A percentile compares a stretch with the other conserved stretches of the same genome.
Conservation (phyloP, 345 rosid genomes). For the Tarenaya hassleriana region DNA sequence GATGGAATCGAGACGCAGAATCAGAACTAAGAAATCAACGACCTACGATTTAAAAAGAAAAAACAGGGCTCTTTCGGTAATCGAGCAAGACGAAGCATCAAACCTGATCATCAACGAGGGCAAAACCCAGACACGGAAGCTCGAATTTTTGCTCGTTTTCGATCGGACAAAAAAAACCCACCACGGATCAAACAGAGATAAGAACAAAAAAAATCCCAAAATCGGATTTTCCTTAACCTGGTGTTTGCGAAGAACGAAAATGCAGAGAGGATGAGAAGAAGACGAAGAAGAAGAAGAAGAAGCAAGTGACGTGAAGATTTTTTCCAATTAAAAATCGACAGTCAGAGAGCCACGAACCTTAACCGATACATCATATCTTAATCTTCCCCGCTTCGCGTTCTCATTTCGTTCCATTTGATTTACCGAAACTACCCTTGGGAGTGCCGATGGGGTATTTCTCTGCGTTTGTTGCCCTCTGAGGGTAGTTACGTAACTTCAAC, state of each 20-base stretch:
- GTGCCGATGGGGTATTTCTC: not conserved
- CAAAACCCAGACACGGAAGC: constrained; percentile 12
- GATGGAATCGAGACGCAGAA: constrained; percentile 1
- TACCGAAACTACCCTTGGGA: constrained; percentile 15
- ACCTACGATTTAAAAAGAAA: not conserved
- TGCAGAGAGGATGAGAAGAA: constrained; percentile 1
- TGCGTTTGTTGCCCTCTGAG: not conserved
- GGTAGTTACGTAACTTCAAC: constrained; percentile 8
- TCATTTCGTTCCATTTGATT: constrained; percentile 7
- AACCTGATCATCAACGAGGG: constrained; percentile 15
- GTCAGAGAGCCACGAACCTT: constrained; percentile 18
- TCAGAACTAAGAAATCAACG: not conserved
- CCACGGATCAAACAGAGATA: constrained; percentile 10
- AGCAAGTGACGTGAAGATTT: not conserved
- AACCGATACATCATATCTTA: constrained; percentile 18
- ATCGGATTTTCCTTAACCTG: not conserved
- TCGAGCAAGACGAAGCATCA: not conserved
- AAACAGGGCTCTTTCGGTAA: not conserved
- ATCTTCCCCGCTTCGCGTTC: constrained; percentile 20
- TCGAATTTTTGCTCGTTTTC: constrained; percentile 1
- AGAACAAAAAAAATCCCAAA: not conserved
- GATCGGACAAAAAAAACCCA: constrained; percentile 2
- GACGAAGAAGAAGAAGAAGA: not conserved
- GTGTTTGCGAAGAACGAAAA: not conserved
- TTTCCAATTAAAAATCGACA: constrained; percentile 10